Evolutionary conservation across 1,139 yeast species (phyloP).

Genomic region (Geotrichum australiense): DNA sequence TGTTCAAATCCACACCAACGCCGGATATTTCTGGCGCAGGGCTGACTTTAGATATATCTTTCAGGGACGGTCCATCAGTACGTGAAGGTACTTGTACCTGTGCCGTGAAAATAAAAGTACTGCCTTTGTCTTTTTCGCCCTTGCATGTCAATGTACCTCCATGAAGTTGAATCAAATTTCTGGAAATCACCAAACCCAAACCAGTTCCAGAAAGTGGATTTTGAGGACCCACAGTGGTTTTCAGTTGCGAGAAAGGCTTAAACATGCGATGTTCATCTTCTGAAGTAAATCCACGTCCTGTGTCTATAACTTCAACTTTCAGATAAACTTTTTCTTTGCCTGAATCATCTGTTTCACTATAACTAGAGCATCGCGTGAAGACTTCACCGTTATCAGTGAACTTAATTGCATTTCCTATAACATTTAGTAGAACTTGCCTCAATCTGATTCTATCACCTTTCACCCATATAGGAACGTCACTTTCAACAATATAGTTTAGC

Average conservation of each 20-base stretch:
- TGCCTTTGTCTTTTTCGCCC: constrained; percentile 70
- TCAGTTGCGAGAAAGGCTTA: constrained; percentile 87
- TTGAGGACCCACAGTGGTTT: constrained; percentile 3
- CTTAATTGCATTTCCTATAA: constrained; percentile 80
- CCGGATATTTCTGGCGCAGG: constrained; percentile 9
- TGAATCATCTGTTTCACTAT: constrained; percentile 14
- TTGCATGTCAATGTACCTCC: constrained; percentile 68
- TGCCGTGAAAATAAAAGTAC: constrained; percentile 47
- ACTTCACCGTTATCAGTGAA: constrained; percentile 75
- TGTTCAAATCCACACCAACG: constrained; percentile 20
- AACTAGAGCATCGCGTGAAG: constrained; percentile 29
- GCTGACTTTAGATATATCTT: constrained; percentile 21
- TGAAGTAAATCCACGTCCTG: constrained; percentile 82
- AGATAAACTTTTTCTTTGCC: constrained; percentile 39
- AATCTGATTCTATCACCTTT: constrained; percentile 86
- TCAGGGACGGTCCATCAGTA: constrained; percentile 25
- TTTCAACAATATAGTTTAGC: constrained; percentile 67
- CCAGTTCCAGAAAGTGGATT: constrained; percentile 62
- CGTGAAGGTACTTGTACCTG: constrained; percentile 29
- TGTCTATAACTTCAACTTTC: constrained; percentile 71
- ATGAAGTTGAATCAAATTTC: constrained; percentile 81
- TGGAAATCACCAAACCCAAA: constrained; percentile 74
- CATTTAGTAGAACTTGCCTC: constrained; percentile 80
- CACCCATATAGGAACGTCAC: constrained; percentile 69
- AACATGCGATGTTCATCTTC: constrained; percentile 55